Conservation (phyloP, 75 land plant species). For the Sequoiadendron giganteum region DNA sequence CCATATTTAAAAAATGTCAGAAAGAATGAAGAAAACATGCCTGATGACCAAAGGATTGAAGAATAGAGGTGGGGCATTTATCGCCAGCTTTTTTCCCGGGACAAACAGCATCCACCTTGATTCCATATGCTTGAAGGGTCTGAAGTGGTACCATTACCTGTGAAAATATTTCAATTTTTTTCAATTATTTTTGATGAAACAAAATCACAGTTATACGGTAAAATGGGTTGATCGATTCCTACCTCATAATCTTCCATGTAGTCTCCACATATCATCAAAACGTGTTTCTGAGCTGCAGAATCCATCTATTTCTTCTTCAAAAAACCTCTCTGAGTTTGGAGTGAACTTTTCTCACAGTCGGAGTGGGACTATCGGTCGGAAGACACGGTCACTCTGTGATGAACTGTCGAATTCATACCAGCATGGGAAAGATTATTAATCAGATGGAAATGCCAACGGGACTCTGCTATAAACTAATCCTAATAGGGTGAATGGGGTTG, state of each 20-base stretch:
- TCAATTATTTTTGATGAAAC: background rate
- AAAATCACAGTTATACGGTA: background rate
- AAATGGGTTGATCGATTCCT: background rate
- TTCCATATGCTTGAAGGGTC: slow-evolving; percentile 79
- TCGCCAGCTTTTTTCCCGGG: slow-evolving; percentile 94
- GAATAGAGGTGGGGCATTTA: slow-evolving; percentile 77
- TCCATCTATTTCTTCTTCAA: background rate
- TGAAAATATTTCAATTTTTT: background rate
- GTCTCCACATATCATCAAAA: slow-evolving; percentile 81
- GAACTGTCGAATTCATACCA: no score
- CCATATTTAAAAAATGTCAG: background rate
- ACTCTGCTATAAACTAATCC: no score
- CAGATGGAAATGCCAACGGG: no score
- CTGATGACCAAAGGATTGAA: slow-evolving; percentile 68
- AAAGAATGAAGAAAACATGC: slow-evolving; percentile 17
- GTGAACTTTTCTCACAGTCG: no score
- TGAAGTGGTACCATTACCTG: slow-evolving; percentile 98
- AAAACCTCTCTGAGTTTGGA: no score
- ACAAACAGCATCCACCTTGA: slow-evolving; percentile 83
- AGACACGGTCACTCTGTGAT: no score
- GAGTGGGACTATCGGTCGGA: no score
- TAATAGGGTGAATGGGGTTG: no score
- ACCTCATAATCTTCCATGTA: slow-evolving; percentile 97
- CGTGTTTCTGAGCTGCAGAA: slow-evolving; percentile 31
- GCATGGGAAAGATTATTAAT: no score